Percentiles rank a stretch among this genome's conserved stretches.
Evolutionary conservation across 805 yeast species (phyloP).

Genomic region (Grigorovia humatica): DNA sequence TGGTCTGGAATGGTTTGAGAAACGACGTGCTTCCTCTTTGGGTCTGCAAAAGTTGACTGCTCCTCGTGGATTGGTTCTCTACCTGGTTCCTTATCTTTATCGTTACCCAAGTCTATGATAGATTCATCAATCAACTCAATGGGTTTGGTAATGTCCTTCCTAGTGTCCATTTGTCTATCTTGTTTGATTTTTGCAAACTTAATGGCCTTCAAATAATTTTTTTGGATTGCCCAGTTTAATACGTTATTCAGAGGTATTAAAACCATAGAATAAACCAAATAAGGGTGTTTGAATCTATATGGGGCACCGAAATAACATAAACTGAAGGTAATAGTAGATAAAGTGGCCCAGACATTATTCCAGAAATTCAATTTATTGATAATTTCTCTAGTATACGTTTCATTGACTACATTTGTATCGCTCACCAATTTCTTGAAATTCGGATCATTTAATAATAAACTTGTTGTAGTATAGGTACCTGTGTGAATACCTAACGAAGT

Average conservation of each 20-base stretch:
- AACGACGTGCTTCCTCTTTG: not conserved
- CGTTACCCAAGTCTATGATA: slow-evolving; percentile 20
- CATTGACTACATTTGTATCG: slow-evolving; percentile 13
- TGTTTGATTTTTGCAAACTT: not conserved
- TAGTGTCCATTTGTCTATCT: not conserved
- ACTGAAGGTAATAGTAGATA: slow-evolving; percentile 42
- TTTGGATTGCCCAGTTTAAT: slow-evolving; percentile 9
- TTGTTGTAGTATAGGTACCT: slow-evolving; percentile 31
- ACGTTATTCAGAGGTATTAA: slow-evolving; percentile 14
- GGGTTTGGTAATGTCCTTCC: not conserved
- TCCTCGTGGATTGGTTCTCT: not conserved
- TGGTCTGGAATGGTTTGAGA: not conserved
- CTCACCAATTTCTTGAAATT: slow-evolving; percentile 9
- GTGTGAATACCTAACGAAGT: slow-evolving; percentile 60
- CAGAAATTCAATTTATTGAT: slow-evolving; percentile 10
- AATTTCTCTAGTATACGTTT: slow-evolving; percentile 4
- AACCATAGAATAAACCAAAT: slow-evolving; percentile 48
- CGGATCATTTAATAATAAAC: slow-evolving; percentile 8
- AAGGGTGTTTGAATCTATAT: slow-evolving; percentile 54
- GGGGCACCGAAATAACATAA: slow-evolving; percentile 51
- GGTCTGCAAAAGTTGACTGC: not conserved
- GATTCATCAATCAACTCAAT: slow-evolving; percentile 14
- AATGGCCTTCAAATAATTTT: not conserved
- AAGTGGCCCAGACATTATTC: slow-evolving; percentile 31
- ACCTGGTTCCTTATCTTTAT: not conserved